Evolutionary conservation across 805 yeast genomes (phyloP), one percentile per base, ranked within the genome.

Genomic region (Yarrowia sp.): DNA sequence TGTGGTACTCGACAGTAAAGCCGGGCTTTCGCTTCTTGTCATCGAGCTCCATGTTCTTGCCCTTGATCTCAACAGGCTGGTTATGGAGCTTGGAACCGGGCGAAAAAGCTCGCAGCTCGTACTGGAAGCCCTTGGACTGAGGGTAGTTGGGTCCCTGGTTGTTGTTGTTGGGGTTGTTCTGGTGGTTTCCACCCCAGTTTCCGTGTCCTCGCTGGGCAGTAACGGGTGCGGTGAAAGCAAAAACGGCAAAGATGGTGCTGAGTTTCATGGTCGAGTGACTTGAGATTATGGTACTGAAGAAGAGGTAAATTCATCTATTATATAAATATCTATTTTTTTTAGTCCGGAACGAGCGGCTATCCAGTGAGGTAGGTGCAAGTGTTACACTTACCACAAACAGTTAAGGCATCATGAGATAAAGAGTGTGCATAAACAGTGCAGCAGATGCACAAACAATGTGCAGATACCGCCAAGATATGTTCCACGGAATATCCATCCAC

Each of bases 201-300:
- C 47, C 47, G 22, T 22, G 32, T 17, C 58, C 58, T 51, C 58
- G 18, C n/a, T 51, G 58, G 43, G 58, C 58, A 9, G 58, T 38
- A n/a, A 51, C 58, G n/a, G 58, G 58, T 22, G 58, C 58, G 8
- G 58, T 36, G 33, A 51, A 33, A 18, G 58, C 58, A 22, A 51
- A 38, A 9, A 51, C 18, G 18, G 43, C 58, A 17, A 36, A 9
- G 35, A 33, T 43, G 22, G 38, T 1, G 43, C 38, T 51, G 58
- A 38, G 43, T 38, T 51, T 51, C 58, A 51, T 51, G 8, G 8
- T 51, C 14, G 42, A 18, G 18, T 31, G 17, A 17, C 36, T 17
- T 15, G 13, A 5, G 11, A 15, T 4, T 32, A 8, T 10, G n/a
- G n/a, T 35, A 35, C 13, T 35, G 38, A 35, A 35, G 3, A 28